A percentile compares a stretch with the other conserved stretches of the same genome.
Conservation (phyloP, 768 basidiomycete genomes). For the Pholiota conissans region DNA sequence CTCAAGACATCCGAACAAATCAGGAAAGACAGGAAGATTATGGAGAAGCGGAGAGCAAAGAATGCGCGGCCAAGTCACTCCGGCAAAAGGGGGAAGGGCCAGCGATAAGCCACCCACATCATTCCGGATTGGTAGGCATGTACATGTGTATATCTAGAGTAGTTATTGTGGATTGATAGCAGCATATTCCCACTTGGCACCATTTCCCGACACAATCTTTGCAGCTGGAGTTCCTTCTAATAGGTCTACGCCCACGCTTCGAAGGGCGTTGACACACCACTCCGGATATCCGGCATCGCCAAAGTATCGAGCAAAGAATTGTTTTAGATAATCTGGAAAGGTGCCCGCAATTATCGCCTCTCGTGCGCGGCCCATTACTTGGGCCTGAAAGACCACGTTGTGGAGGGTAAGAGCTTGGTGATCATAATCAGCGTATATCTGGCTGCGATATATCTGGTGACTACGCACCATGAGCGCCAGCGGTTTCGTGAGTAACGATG, state of each 20-base stretch:
- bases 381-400: conserved; percentile 85
- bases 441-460: not conserved
- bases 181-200: conserved; percentile 83
- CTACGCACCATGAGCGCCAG: conserved; percentile 76
- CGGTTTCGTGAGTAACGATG: conserved; percentile 76
- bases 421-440: not conserved
- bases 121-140: conserved; percentile 1
- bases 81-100: conserved; percentile 45
- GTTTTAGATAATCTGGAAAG: conserved; percentile 76
- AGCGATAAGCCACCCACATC: conserved; percentile 8
- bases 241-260: conserved; percentile 82
- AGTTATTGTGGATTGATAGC: conserved; percentile 17
- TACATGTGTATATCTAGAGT: not conserved
- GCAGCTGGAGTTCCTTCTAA: conserved; percentile 51
- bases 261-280: conserved; percentile 87
- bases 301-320: conserved; percentile 81
- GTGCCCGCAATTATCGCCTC: conserved; percentile 76
- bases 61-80: conserved; percentile 68
- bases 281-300: conserved; percentile 76
- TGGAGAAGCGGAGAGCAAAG: conserved; percentile 70
- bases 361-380: conserved; percentile 82
- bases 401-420: conserved; percentile 74
- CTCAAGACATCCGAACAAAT: conserved; percentile 89
- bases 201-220: conserved; percentile 58
- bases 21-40: conserved; percentile 65